phyloP scores from a whole-genome alignment of 352 stramenopile species.

The Globisporangium lucens region DNA sequence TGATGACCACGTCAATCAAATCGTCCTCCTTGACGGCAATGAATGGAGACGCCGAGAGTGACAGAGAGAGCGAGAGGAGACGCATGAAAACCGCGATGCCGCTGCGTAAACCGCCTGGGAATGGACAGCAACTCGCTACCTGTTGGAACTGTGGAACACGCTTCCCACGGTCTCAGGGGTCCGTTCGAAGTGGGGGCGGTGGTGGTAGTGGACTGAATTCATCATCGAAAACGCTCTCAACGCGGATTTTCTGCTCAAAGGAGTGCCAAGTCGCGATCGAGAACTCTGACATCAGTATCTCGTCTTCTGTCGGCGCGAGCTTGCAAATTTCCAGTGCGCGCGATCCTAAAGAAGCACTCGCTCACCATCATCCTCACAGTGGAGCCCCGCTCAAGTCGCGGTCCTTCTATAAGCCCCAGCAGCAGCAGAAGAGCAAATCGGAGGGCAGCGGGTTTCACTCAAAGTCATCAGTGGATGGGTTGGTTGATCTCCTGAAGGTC shows the following conservation, averaged over 20 bases:
- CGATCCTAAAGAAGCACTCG: neutral
- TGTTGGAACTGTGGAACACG: slow-evolving; percentile 66
- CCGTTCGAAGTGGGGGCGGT: slow-evolving; percentile 8
- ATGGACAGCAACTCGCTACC: slow-evolving; percentile 31
- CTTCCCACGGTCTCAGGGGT: slow-evolving; percentile 36
- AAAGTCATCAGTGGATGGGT: slow-evolving; percentile 7
- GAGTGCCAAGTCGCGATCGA: slow-evolving; percentile 37
- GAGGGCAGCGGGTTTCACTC: neutral
- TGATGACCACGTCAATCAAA: slow-evolving; percentile 11
- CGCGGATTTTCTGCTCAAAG: slow-evolving; percentile 38
- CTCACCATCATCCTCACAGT: neutral
- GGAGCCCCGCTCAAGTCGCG: neutral
- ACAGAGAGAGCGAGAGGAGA: slow-evolving; percentile 7
- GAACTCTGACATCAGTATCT: slow-evolving; percentile 38
- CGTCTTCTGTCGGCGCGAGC: slow-evolving; percentile 27
- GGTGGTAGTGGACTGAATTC: slow-evolving; percentile 8
- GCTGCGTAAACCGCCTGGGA: slow-evolving; percentile 30
- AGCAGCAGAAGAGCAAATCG: slow-evolving; percentile 12
- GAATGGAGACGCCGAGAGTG: neutral
- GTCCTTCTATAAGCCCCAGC: neutral
- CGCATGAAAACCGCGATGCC: slow-evolving; percentile 16
- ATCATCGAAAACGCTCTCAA: slow-evolving; percentile 20
- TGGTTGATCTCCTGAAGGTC: slow-evolving; percentile 31
- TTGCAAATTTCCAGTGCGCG: slow-evolving; percentile 16
- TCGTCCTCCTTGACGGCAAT: slow-evolving; percentile 6